A percentile compares a stretch with the other conserved stretches of the same genome.
phyloP scores from a whole-genome alignment of 2,329 filamentous ascomycete species.

The Pseudopyricularia javanii region DNA sequence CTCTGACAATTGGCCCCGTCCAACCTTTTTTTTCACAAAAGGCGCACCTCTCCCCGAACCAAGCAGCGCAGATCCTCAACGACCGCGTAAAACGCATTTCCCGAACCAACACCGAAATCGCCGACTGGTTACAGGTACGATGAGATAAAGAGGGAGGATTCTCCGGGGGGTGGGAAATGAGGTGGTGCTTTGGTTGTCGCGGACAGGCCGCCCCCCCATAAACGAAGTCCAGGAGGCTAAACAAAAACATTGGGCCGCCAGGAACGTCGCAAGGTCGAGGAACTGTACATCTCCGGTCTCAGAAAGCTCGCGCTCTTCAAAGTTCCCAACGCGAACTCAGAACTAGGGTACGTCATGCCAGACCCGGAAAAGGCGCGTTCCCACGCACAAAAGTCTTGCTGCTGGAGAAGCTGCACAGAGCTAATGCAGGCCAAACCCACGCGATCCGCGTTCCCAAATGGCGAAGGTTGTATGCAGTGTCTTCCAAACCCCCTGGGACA shows the following conservation, averaged over 20 bases:
- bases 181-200: not conserved
- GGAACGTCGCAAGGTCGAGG: conserved; percentile 89
- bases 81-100: conserved; percentile 81
- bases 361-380: not conserved
- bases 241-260: conserved; percentile 23
- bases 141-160: not conserved
- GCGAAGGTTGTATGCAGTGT: conserved; percentile 43
- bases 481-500: conserved; percentile 84
- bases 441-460: not conserved
- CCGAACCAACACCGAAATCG: conserved; percentile 79
- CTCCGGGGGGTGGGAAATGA: conserved; percentile 10
- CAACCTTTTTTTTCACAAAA: conserved; percentile 21
- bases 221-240: not conserved
- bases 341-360: conserved; percentile 62
- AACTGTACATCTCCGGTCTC: conserved; percentile 72
- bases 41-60: conserved; percentile 68
- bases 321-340: conserved; percentile 61
- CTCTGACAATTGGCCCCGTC: not conserved
- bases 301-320: conserved; percentile 68
- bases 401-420: not conserved
- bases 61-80: conserved; percentile 70
- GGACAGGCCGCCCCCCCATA: no score
- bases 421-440: not conserved
- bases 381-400: not conserved
- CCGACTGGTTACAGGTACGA: conserved; percentile 87